phyloP scores from a whole-genome alignment of 768 basidiomycete genomes.

The Leccinellum luteum region DNA sequence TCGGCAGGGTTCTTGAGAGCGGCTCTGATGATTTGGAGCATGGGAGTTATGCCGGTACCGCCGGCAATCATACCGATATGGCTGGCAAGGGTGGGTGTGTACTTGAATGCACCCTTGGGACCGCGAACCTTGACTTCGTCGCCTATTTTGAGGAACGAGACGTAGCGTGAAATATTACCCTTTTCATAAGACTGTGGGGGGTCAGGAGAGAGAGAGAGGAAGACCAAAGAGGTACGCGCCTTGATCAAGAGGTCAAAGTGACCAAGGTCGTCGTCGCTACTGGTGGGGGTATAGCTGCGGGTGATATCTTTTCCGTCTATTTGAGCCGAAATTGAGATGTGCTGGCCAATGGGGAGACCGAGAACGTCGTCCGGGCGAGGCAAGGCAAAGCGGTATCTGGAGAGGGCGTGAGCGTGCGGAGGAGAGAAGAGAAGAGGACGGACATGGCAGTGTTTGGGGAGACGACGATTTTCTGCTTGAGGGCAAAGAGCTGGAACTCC shows the following conservation, averaged over 20 bases:
- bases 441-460: slow-evolving; percentile 97
- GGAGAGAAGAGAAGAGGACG: slow-evolving; percentile 22
- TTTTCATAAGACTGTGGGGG: slow-evolving; percentile 81
- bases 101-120: slow-evolving; percentile 93
- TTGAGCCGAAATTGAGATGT: slow-evolving; percentile 88
- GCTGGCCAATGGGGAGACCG: slow-evolving; percentile 95
- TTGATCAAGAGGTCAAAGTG: slow-evolving; percentile 97
- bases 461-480: slow-evolving; percentile 75
- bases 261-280: slow-evolving; percentile 88
- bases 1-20: slow-evolving; percentile 87
- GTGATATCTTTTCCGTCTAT: slow-evolving; percentile 89
- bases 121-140: slow-evolving; percentile 91
- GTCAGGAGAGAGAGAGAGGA: neutral
- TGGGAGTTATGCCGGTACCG: slow-evolving; percentile 97
- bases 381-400: slow-evolving; percentile 89
- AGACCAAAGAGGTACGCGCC: slow-evolving; percentile 40
- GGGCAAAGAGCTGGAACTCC: slow-evolving; percentile 79
- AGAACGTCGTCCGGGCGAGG: slow-evolving; percentile 73
- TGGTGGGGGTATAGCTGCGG: slow-evolving; percentile 95
- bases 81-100: slow-evolving; percentile 65
- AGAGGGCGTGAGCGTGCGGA: neutral
- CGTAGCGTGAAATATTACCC: slow-evolving; percentile 92
- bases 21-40: slow-evolving; percentile 98
- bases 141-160: slow-evolving; percentile 80
- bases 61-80: slow-evolving; percentile 97